Evolutionary conservation across 1,139 yeast species (phyloP).

Genomic region (Sugiyamaella japonica): DNA sequence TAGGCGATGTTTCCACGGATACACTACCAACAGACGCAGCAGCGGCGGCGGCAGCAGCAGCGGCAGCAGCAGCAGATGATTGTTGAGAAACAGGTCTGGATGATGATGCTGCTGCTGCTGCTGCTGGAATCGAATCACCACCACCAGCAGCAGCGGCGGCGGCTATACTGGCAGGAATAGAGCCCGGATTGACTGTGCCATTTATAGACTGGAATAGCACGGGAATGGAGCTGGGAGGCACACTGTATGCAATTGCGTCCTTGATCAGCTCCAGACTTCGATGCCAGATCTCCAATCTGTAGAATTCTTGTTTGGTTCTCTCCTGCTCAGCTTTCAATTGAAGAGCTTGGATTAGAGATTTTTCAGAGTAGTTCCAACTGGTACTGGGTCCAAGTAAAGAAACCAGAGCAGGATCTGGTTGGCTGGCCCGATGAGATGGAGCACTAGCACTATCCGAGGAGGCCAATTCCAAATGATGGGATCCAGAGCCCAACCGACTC

Average conservation of each 20-base stretch:
- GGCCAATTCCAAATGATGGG: conserved; percentile 9
- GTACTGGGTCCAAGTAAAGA: conserved; percentile 56
- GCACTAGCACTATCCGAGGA: not conserved
- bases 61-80: conserved; percentile 20
- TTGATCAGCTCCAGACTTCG: conserved; percentile 62
- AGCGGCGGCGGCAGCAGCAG: conserved; percentile 22
- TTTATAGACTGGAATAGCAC: conserved; percentile 46
- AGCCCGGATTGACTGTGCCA: conserved; percentile 18
- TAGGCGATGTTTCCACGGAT: conserved; percentile 15
- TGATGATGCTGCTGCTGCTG: conserved; percentile 6
- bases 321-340: conserved; percentile 75
- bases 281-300: conserved; percentile 62
- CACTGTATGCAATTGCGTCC: conserved; percentile 59
- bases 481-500: too few species aligned
- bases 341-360: conserved; percentile 62
- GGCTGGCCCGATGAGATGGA: not conserved
- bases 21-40: conserved; percentile 17
- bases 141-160: conserved; percentile 9
- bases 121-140: conserved; percentile 13
- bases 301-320: conserved; percentile 77
- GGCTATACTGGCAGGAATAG: conserved; percentile 17
- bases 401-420: conserved; percentile 25
- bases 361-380: conserved; percentile 62
- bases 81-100: conserved; percentile 15
- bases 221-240: conserved; percentile 70